phyloP scores from a whole-genome alignment of 148 eudicot species.

The Rhododendron williamsianum region DNA sequence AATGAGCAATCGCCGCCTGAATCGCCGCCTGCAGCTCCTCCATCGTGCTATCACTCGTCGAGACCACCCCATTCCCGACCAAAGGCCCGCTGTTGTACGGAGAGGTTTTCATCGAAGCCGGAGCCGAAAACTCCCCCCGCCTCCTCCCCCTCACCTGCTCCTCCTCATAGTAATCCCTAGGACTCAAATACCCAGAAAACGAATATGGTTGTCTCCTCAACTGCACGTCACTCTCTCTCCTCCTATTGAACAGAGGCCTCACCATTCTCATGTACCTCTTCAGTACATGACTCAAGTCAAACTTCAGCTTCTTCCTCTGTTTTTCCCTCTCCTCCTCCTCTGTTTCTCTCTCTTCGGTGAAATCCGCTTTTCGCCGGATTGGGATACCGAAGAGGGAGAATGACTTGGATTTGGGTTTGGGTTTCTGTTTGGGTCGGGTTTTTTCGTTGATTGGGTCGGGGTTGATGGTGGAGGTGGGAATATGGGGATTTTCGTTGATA shows the following conservation, averaged over 20 bases:
- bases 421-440: background rate
- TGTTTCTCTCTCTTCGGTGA: conserved; percentile 10
- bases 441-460: background rate
- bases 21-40: conserved; percentile 88
- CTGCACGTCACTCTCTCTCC: background rate
- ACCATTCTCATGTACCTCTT: conserved; percentile 52
- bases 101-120: conserved; percentile 70
- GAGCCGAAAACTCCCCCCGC: conserved; percentile 60
- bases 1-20: conserved; percentile 92
- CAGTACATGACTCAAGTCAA: conserved; percentile 46
- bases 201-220: conserved; percentile 24
- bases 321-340: conserved; percentile 20
- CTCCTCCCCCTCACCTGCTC: conserved; percentile 31
- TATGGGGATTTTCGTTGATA: conserved; percentile 17
- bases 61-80: conserved; percentile 25
- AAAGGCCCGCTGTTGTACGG: conserved; percentile 53
- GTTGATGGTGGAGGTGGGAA: background rate
- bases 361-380: conserved; percentile 37
- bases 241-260: conserved; percentile 31
- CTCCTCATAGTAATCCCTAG: conserved; percentile 10
- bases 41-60: conserved; percentile 69
- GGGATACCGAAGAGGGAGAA: conserved; percentile 55
- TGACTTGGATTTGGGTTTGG: conserved; percentile 36
- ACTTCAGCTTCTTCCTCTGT: conserved; percentile 34
- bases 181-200: conserved; percentile 45